These are phyloP conservation scores for Haplographium delicatum DNA, from an alignment of 495 filamentous ascomycete species.

Conservation along the genomic window DNA sequence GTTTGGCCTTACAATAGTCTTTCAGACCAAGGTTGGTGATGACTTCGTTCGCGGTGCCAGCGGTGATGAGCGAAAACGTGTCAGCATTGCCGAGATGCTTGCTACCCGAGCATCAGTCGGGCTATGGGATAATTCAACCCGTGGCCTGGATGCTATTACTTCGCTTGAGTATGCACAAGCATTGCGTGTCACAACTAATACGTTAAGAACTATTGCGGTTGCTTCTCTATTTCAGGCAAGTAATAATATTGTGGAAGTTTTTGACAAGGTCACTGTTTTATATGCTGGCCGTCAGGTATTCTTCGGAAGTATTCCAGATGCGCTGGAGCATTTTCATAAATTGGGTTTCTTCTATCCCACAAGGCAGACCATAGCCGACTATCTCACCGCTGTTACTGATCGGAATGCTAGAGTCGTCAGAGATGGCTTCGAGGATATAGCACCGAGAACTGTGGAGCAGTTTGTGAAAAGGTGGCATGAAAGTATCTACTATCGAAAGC, in stretches of 20 bases:
- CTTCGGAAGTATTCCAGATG: constrained; percentile 52
- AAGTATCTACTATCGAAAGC: constrained; percentile 54
- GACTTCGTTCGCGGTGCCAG: constrained; percentile 67
- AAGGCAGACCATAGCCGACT: constrained; percentile 57
- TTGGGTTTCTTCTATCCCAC: constrained; percentile 49
- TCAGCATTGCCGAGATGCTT: constrained; percentile 64
- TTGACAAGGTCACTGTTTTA: constrained; percentile 73
- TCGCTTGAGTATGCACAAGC: constrained; percentile 73
- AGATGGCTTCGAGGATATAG: constrained; percentile 51
- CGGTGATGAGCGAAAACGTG: constrained; percentile 68
- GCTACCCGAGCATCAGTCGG: constrained; percentile 61
- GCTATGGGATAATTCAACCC: constrained; percentile 72
- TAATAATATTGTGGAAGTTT: constrained; percentile 64
- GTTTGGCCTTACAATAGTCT: constrained; percentile 70
- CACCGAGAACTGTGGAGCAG: constrained; percentile 63
- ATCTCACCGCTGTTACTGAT: constrained; percentile 65
- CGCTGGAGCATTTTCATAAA: constrained; percentile 53
- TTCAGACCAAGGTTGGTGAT: constrained; percentile 74
- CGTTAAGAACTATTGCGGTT: constrained; percentile 56
- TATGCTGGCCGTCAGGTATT: constrained; percentile 70
- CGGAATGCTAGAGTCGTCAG: constrained; percentile 53
- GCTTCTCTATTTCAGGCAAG: constrained; percentile 80
- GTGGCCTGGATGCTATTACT: constrained; percentile 74
- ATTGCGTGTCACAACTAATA: constrained; percentile 59
- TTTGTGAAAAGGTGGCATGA: constrained; percentile 70